Evolutionary conservation across 2,329 filamentous ascomycete species (phyloP).

Genomic region (Fusarium praegraminearum): DNA sequence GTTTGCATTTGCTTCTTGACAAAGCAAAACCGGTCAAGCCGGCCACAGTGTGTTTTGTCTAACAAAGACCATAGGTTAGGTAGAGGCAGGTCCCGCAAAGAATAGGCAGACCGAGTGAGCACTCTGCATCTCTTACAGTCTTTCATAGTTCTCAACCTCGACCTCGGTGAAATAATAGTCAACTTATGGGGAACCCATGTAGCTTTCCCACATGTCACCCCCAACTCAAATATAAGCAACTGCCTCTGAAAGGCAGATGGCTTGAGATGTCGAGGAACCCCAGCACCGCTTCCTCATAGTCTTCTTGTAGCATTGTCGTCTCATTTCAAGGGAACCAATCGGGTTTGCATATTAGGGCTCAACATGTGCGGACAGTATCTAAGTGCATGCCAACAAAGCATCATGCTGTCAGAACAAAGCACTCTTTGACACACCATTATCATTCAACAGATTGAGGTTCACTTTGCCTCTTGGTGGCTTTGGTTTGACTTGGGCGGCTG

Average conservation of each 20-base stretch:
- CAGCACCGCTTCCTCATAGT: slow-evolving; percentile 30
- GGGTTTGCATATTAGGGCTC: slow-evolving; percentile 6
- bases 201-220: slow-evolving; percentile 10
- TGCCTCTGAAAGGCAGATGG: slow-evolving; percentile 16
- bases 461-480: slow-evolving; percentile 29
- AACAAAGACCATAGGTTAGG: slow-evolving; percentile 14
- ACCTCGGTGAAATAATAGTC: slow-evolving; percentile 21
- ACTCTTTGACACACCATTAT: slow-evolving; percentile 29
- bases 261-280: slow-evolving; percentile 12
- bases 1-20: slow-evolving; percentile 3
- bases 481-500: slow-evolving; percentile 50
- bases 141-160: slow-evolving; percentile 12
- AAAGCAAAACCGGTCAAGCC: slow-evolving; percentile 11
- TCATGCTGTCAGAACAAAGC: slow-evolving; percentile 39
- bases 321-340: slow-evolving; percentile 8
- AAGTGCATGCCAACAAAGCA: slow-evolving; percentile 30
- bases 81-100: slow-evolving; percentile 21
- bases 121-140: slow-evolving; percentile 14
- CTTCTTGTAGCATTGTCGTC: slow-evolving; percentile 17
- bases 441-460: slow-evolving; percentile 36
- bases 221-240: slow-evolving; percentile 3
- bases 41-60: slow-evolving; percentile 6
- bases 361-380: slow-evolving; percentile 8
- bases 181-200: slow-evolving; percentile 14
- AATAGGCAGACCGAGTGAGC: slow-evolving; percentile 7